Conservation (phyloP, 1,139 yeast genomes). For the Entelexis paramagnoliae region DNA sequence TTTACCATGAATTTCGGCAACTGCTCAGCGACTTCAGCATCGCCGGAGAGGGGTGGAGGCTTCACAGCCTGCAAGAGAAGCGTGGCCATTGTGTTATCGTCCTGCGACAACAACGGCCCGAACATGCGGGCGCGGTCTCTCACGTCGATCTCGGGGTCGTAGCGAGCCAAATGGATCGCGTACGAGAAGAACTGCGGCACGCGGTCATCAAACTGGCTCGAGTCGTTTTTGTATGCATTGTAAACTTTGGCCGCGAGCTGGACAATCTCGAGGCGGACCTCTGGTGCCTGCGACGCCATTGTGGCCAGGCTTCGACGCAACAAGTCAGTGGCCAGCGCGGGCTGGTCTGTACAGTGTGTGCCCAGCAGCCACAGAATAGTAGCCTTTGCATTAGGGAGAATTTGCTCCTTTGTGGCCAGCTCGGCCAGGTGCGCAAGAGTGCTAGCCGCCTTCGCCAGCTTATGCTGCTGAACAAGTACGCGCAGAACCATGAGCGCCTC, state of each 20-base stretch:
- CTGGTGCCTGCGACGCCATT: constrained; percentile 48
- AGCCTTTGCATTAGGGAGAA: constrained; percentile 46
- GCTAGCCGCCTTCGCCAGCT: constrained; percentile 36
- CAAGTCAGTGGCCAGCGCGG: constrained; percentile 67
- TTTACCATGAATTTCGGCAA: constrained; percentile 35
- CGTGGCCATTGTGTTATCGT: constrained; percentile 48
- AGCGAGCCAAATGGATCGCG: constrained; percentile 55
- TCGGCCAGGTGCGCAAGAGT: constrained; percentile 27
- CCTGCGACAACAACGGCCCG: constrained; percentile 39
- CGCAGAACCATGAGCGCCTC: constrained; percentile 63
- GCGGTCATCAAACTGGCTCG: constrained; percentile 33
- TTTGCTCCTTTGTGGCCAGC: constrained; percentile 15
- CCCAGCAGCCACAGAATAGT: constrained; percentile 88
- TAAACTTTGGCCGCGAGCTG: constrained; percentile 65
- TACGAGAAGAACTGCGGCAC: constrained; percentile 50
- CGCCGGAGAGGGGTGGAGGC: constrained; percentile 35
- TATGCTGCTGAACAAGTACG: constrained; percentile 56
- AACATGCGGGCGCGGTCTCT: constrained; percentile 80
- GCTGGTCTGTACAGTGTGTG: constrained; percentile 47
- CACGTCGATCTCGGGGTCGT: constrained; percentile 66
- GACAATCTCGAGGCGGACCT: constrained; percentile 61
- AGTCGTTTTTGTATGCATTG: constrained; percentile 34
- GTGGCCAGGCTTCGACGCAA: constrained; percentile 48
- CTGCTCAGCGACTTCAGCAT: not conserved
- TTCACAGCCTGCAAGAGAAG: constrained; percentile 62